These are phyloP conservation scores for Phalaenopsis aphrodite DNA, from an alignment of 106 monocot species.

Conservation along the genomic window DNA sequence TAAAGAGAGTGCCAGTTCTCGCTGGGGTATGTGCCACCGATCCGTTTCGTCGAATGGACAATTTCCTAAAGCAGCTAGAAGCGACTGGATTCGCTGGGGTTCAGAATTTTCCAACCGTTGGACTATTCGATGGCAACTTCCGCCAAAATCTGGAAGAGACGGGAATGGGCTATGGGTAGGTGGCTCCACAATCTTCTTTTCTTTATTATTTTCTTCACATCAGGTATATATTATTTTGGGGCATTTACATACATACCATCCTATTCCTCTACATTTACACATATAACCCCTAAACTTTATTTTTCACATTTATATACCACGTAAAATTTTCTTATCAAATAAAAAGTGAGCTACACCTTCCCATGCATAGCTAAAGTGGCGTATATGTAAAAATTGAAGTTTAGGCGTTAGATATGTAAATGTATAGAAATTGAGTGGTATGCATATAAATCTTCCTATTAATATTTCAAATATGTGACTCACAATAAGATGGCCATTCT, in stretches of 20 bases:
- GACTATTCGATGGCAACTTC: slow-evolving; percentile 94
- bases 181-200: slow-evolving; percentile 7
- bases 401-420: too few species aligned
- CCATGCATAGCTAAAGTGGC: too few species aligned
- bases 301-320: too few species aligned
- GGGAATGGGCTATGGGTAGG: slow-evolving; percentile 91
- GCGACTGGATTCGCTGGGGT: slow-evolving; percentile 76
- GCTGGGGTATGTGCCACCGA: slow-evolving; percentile 97
- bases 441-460: background rate
- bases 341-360: too few species aligned
- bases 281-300: too few species aligned
- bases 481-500: background rate
- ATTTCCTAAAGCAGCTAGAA: slow-evolving; percentile 73
- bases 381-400: too few species aligned
- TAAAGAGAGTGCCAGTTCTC: slow-evolving; percentile 83
- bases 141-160: slow-evolving; percentile 94
- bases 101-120: slow-evolving; percentile 95
- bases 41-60: slow-evolving; percentile 87
- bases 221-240: background rate
- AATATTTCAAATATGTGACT: background rate
- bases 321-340: too few species aligned
- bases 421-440: too few species aligned
- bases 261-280: too few species aligned
- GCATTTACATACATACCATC: too few species aligned
- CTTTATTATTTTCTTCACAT: background rate